These are phyloP conservation scores for Aaosphaeria pasadenensis DNA, from an alignment of 2,329 filamentous ascomycete genomes.

Conservation along the genomic window DNA sequence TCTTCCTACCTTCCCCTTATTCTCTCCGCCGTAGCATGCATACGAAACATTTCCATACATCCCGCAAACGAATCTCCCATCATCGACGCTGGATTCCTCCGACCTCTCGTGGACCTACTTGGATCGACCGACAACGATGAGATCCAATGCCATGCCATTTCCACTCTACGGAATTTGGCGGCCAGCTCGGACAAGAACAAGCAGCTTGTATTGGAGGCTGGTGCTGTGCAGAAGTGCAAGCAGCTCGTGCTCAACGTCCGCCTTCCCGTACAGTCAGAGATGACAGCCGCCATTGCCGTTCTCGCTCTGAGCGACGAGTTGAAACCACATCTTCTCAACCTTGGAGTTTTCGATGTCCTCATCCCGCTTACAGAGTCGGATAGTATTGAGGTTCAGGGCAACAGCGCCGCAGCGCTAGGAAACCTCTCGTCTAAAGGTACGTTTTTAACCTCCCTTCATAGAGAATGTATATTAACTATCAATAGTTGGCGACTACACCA, in stretches of 20 bases:
- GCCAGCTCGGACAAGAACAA: conserved; percentile 98
- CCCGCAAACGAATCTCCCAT: conserved; percentile 97
- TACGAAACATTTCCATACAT: conserved; percentile 98
- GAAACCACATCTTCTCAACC: conserved; percentile 83
- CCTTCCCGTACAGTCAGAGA: conserved; percentile 93
- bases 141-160: conserved; percentile 98
- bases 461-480: conserved; percentile 20
- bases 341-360: conserved; percentile 93
- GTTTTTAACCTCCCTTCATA: conserved; percentile 9
- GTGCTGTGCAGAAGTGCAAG: conserved; percentile 97
- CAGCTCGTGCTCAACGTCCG: conserved; percentile 91
- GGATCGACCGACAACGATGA: conserved; percentile 97
- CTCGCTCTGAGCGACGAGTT: conserved; percentile 93
- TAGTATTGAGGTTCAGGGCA: conserved; percentile 97
- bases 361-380: conserved; percentile 93
- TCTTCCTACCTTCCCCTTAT: conserved; percentile 95
- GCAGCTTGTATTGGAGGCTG: conserved; percentile 92
- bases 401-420: conserved; percentile 91
- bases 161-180: conserved; percentile 89
- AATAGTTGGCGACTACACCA: conserved; percentile 89
- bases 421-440: conserved; percentile 96
- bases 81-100: conserved; percentile 94
- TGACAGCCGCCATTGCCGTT: conserved; percentile 99
- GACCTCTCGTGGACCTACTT: conserved; percentile 87
- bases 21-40: conserved; percentile 93